Conservation (phyloP, 768 basidiomycete species). For the Pleurotus djamor region DNA sequence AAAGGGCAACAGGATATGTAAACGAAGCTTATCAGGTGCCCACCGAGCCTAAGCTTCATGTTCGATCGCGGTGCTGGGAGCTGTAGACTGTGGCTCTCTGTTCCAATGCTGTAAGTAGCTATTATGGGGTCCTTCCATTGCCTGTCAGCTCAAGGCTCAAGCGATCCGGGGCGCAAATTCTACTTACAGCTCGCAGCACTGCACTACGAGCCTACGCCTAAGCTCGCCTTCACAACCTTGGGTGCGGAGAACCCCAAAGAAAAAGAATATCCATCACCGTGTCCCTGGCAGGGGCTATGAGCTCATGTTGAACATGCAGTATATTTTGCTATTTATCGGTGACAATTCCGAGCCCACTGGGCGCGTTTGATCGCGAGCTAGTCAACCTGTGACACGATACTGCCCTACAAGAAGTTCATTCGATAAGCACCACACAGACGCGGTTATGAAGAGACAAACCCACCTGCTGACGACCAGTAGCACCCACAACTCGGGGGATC, state of each 20-base stretch:
- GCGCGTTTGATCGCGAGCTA: no score
- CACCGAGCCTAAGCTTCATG: neutral
- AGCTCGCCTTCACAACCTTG: neutral
- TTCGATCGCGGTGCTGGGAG: neutral
- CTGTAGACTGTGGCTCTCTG: neutral
- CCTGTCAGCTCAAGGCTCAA: neutral
- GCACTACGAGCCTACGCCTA: neutral
- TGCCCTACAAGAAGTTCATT: no score
- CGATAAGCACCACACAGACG: no score
- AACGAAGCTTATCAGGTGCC: neutral
- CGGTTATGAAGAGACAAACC: no score
- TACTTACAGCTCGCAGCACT: neutral
- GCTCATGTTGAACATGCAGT: conserved; percentile 5
- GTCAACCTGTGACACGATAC: no score
- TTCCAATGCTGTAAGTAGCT: neutral
- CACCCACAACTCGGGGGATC: no score
- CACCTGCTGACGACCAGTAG: no score
- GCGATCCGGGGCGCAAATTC: neutral
- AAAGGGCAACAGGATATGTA: neutral
- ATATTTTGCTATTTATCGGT: neutral
- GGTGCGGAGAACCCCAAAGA: neutral
- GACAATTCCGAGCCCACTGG: neutral
- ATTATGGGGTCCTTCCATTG: neutral
- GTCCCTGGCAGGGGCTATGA: conserved; percentile 2
- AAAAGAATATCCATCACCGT: neutral